A percentile compares a stretch with the other conserved stretches of the same genome.
Evolutionary conservation across 345 rosid species (phyloP).

Genomic region (Aquilaria yunnanensis): DNA sequence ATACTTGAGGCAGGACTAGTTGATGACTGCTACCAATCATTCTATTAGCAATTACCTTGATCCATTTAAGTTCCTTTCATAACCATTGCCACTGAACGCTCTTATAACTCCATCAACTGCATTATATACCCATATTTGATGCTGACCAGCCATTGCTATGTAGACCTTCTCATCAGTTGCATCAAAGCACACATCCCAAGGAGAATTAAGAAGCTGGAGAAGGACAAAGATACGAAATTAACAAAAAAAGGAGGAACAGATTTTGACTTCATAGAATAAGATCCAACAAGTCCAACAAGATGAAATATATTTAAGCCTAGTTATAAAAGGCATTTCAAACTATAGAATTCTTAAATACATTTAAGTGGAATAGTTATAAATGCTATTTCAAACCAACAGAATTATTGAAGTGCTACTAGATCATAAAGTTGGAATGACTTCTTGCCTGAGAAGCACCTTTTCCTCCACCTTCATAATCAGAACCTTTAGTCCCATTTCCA

Average conservation of each 20-base stretch:
- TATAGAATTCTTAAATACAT: background rate
- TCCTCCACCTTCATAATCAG: constrained; percentile 79
- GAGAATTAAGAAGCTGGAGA: constrained; percentile 83
- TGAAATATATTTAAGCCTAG: background rate
- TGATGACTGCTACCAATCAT: constrained; percentile 2
- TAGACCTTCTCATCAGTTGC: constrained; percentile 67
- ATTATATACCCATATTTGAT: constrained; percentile 91
- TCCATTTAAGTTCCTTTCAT: constrained; percentile 88
- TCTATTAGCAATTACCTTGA: constrained; percentile 44
- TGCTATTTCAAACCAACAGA: background rate
- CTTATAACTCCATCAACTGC: constrained; percentile 50
- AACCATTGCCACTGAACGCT: constrained; percentile 92
- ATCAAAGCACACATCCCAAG: constrained; percentile 89
- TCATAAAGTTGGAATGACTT: constrained; percentile 1
- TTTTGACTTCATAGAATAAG: background rate
- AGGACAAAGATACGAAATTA: background rate
- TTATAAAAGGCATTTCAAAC: background rate
- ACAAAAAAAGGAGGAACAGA: constrained; percentile 6
- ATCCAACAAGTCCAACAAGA: constrained; percentile 3
- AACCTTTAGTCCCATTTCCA: constrained; percentile 95
- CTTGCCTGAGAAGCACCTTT: constrained; percentile 73
- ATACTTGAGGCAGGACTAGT: background rate
- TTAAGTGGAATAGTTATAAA: constrained; percentile 4
- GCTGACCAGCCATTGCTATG: constrained; percentile 96
- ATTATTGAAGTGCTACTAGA: background rate